Base-by-base conservation (phyloP, 768 basidiomycete species). In the Suillus placidus region DNA sequence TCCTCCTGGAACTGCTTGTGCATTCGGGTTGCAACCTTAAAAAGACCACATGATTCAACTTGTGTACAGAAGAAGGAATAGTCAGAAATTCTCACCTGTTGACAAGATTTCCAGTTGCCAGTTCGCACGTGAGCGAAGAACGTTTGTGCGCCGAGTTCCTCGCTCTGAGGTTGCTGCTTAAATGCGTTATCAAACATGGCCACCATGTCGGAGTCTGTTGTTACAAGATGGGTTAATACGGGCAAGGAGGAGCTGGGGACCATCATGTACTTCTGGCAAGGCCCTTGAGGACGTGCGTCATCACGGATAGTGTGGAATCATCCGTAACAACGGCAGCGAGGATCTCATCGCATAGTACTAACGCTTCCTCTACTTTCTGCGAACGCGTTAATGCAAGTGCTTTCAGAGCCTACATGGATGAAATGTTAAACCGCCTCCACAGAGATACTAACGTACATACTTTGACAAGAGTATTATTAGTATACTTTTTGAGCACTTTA, bases 171-270 rank as follows among this genome's bases (percentile, higher is more conserved):
- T 65, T 91, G 87, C 67, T 89, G 87, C 76, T 90, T 93, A 80
- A 85, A 94, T 2, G 93, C 93, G 58, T 92, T 88, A 67, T 94
- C 94, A 71, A 91, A 94, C 90, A 95, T 93, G 10, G 82, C 82
- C 51, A 93, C 85, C 81, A 90, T 88, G 76, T 95, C 93, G 66
- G 86, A 85, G 77, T 92, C 93, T 87, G 58, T 14, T 20, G 18
- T 58, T 54, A 56, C 0, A 61, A 54, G 14, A 16, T 35, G 61
- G 54, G 43, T 45, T 64, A 52, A 51, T 64, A 42, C 55, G 42
- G 40, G 16, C 7, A 42, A 35, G 2, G 0, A 34, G 34, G 2
- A 63, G 45, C 37, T 47, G 23, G 37, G 8, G 12, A 45, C 35
- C 60, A 34, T 20, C 42, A 78, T 83, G 64, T 65, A 85, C 85